phyloP scores from a whole-genome alignment of 352 stramenopile genomes.

The Thalassiosira ordinaria region DNA sequence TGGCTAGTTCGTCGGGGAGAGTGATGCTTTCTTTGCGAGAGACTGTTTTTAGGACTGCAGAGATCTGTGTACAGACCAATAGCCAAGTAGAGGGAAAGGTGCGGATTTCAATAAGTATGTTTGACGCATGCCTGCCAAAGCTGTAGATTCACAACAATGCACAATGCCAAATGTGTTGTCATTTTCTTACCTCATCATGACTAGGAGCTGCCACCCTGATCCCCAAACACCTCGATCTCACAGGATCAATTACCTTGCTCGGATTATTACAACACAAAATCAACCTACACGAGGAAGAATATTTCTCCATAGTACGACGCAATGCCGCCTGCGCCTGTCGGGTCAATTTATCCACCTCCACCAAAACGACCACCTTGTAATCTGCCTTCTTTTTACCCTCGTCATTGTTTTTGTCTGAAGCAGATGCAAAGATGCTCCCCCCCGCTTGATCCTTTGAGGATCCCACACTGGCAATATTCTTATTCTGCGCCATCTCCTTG shows the following conservation, averaged over 20 bases:
- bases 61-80: too few species aligned
- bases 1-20: constrained; percentile 89
- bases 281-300: constrained; percentile 93
- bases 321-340: constrained; percentile 97
- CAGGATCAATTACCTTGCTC: constrained; percentile 97
- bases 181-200: constrained; percentile 87
- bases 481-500: constrained; percentile 96
- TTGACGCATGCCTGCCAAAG: too few species aligned
- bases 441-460: constrained; percentile 7
- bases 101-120: too few species aligned
- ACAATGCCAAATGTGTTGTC: background rate
- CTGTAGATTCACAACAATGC: too few species aligned
- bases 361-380: constrained; percentile 94
- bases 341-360: constrained; percentile 97
- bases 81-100: too few species aligned
- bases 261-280: constrained; percentile 97
- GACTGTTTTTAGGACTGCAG: constrained; percentile 89
- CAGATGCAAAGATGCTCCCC: constrained; percentile 18
- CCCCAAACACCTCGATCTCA: constrained; percentile 92
- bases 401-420: constrained; percentile 18
- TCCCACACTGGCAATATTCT: constrained; percentile 78
- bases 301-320: constrained; percentile 97
- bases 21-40: constrained; percentile 91
- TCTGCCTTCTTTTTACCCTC: constrained; percentile 36
- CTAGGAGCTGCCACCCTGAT: constrained; percentile 92